These are phyloP conservation scores for Odontarrhena argentea DNA, from an alignment of 345 rosid species.

Conservation along the genomic window DNA sequence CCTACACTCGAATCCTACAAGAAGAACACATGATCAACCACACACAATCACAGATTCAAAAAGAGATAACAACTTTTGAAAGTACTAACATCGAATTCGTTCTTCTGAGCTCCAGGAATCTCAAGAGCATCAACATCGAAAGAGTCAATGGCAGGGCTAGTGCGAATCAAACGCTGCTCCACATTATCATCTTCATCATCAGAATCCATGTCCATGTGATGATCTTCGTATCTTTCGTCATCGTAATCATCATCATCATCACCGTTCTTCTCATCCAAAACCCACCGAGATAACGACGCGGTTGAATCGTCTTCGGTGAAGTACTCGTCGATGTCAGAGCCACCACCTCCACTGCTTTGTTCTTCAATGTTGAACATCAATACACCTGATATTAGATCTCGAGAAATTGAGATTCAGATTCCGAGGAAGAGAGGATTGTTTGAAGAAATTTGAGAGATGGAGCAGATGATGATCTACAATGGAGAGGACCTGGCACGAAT, in stretches of 20 bases:
- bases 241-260: constrained; percentile 47
- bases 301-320: constrained; percentile 54
- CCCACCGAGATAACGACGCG: constrained; percentile 89
- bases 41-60: background rate
- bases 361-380: constrained; percentile 45
- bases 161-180: constrained; percentile 88
- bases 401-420: constrained; percentile 29
- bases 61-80: background rate
- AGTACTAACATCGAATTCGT: constrained; percentile 65
- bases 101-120: constrained; percentile 76
- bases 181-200: constrained; percentile 71
- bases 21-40: background rate
- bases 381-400: constrained; percentile 8
- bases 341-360: constrained; percentile 48
- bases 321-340: constrained; percentile 48
- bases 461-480: constrained; percentile 34
- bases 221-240: constrained; percentile 44
- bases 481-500: constrained; percentile 30
- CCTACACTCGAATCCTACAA: constrained; percentile 73
- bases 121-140: constrained; percentile 97
- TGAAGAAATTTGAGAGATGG: constrained; percentile 18
- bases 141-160: constrained; percentile 88
- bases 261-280: constrained; percentile 79
- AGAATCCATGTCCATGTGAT: constrained; percentile 53
- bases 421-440: constrained; percentile 8